A percentile compares a stretch with the other conserved stretches of the same genome.
Conservation (phyloP, 2,329 filamentous ascomycete species). For the Geoglossum cookeanum region DNA sequence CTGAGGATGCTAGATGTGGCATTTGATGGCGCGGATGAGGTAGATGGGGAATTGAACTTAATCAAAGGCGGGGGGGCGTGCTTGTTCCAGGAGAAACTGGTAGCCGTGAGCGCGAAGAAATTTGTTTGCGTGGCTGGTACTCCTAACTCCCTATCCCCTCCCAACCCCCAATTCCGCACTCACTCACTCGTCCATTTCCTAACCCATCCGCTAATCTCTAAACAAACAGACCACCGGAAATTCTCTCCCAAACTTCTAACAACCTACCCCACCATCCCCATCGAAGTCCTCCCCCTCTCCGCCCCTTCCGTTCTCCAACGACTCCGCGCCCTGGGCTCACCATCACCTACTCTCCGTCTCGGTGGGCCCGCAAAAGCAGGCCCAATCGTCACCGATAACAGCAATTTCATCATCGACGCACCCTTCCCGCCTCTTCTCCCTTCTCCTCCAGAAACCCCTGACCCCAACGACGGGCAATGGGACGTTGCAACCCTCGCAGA, state of each 20-base stretch:
- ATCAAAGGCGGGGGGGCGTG: constrained; percentile 98
- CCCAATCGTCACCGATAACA: constrained; percentile 69
- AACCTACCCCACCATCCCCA: constrained; percentile 70
- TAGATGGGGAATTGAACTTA: constrained; percentile 83
- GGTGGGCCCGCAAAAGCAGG: constrained; percentile 62
- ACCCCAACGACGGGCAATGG: constrained; percentile 50
- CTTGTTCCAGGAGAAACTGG: constrained; percentile 92
- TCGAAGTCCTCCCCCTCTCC: constrained; percentile 79
- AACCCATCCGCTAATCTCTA: not conserved
- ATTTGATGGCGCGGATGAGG: constrained; percentile 94
- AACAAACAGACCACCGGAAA: constrained; percentile 61
- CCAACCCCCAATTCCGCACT: not conserved
- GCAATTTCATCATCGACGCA: constrained; percentile 81
- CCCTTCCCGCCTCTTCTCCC: constrained; percentile 56
- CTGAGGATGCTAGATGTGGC: constrained; percentile 53
- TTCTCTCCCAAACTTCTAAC: constrained; percentile 54
- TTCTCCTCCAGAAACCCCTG: constrained; percentile 23
- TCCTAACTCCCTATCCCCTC: constrained; percentile 11
- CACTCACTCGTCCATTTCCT: not conserved
- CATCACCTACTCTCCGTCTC: constrained; percentile 49
- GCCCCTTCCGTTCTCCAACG: constrained; percentile 57
- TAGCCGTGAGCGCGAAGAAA: constrained; percentile 64
- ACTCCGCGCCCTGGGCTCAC: constrained; percentile 53
- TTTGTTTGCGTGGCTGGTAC: constrained; percentile 73
- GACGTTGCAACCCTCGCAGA: constrained; percentile 57